Evolutionary conservation across 331 rosid species (phyloP).

Genomic region (Malus hybrid): DNA sequence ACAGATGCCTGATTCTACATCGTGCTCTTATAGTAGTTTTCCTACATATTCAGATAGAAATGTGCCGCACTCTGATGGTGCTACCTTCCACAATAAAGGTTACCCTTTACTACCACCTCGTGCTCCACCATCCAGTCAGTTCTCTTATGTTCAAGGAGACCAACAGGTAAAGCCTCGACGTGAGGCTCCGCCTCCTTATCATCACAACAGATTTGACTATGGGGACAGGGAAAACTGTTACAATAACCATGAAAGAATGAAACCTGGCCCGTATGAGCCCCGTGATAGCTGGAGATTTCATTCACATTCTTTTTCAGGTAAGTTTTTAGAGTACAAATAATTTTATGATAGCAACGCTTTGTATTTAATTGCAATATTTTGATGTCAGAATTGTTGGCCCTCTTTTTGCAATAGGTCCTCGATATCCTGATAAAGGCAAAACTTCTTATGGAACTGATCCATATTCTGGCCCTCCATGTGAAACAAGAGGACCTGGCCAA

Average conservation of each 20-base stretch:
- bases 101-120: conserved; percentile 66
- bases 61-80: conserved; percentile 38
- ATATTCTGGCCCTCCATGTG: conserved; percentile 67
- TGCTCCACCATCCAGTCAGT: conserved; percentile 65
- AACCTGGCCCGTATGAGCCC: conserved; percentile 55
- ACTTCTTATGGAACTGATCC: conserved; percentile 35
- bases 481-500: conserved; percentile 58
- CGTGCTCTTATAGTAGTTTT: conserved; percentile 41
- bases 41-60: conserved; percentile 39
- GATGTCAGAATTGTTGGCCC: conserved; percentile 3
- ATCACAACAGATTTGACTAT: conserved; percentile 58
- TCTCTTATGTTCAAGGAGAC: conserved; percentile 65
- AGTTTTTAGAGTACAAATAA: neutral
- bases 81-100: conserved; percentile 37
- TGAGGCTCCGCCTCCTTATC: conserved; percentile 55
- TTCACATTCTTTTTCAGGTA: conserved; percentile 57
- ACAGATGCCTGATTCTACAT: conserved; percentile 46
- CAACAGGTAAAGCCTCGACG: conserved; percentile 50
- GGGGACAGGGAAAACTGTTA: conserved; percentile 68
- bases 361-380: neutral
- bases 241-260: conserved; percentile 79
- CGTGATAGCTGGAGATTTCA: conserved; percentile 66
- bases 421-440: conserved; percentile 49
- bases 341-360: neutral
- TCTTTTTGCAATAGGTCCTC: conserved; percentile 43